Base-by-base conservation (phyloP, 2,329 filamentous ascomycete species). In the Neonectria sp. region DNA sequence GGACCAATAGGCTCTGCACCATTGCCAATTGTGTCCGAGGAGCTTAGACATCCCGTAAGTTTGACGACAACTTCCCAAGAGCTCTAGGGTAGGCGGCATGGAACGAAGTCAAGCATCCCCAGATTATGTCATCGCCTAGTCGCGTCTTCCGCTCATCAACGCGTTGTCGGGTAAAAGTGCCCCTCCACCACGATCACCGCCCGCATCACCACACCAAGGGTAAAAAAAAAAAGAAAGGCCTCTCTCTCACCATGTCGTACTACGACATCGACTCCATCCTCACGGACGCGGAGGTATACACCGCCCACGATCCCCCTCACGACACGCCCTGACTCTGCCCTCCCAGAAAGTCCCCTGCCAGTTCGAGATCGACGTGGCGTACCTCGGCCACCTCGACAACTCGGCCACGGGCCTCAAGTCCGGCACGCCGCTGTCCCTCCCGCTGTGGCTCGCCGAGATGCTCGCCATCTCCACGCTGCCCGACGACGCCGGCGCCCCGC, bases 401-500 rank as follows among this genome's bases (percentile, higher is more conserved):
- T 95, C 94, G 77, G 88, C 93, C 27, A 83, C 86, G 35, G 82
- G 93, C 78, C 91, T 98, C 75, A 96, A 95, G 80, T 83, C 91
- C 61, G 93, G 93, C 67, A 95, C 94, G 1, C 90, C 91, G 49
- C 86, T 98, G 53, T 89, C 92, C 68, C 90, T 98, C 1, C 96
- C 96, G 2, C 87, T 98, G 72, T 99, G 96, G 96, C 90, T 99
- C 13, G 95, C 93, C 73, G 94, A 97, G 81, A 95, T 98, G 89
- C 92, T 99, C 59, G 93, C 94, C 33, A 88, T 97, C 51, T 91
- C 89, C 70, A 86, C 85, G 31, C 81, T 82, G 11, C 81, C 79
- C 55, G 81, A 82, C 31, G 81, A 85, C 63, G 77, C 82, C 64
- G 84, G 82, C 56, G 89, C 92, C 7, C 89, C 95, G 27, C 88